phyloP scores from a whole-genome alignment of 352 stramenopile species.

The Stramenopiles sp. region DNA sequence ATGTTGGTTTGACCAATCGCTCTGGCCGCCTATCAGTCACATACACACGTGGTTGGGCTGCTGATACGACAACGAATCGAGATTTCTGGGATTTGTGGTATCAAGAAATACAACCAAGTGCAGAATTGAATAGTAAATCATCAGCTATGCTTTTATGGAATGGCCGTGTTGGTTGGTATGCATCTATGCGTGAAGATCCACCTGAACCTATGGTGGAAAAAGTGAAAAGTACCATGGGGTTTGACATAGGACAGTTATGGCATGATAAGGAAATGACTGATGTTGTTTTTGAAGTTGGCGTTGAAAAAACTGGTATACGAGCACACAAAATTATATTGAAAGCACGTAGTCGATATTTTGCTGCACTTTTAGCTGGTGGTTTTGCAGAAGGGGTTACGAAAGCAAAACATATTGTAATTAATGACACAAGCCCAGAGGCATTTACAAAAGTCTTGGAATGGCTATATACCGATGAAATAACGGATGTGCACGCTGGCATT shows the following conservation, averaged over 20 bases:
- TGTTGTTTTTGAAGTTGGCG: not conserved
- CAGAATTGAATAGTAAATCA: not conserved
- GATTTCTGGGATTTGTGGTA: not conserved
- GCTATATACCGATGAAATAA: not conserved
- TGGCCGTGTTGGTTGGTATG: not conserved
- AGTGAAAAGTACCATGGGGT: not conserved
- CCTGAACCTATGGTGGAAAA: not conserved
- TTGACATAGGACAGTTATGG: not conserved
- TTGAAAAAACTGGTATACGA: not conserved
- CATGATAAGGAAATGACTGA: not conserved
- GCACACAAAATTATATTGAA: not conserved
- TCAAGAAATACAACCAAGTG: not conserved
- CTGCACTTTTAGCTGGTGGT: not conserved
- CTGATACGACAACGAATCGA: not conserved
- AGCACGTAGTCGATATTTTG: not conserved
- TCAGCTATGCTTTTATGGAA: not conserved
- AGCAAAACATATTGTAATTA: not conserved
- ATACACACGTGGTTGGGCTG: not conserved
- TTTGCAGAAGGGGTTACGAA: not conserved
- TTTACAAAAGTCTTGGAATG: not conserved
- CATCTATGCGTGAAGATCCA: not conserved
- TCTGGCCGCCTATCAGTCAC: not conserved
- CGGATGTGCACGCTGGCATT: not conserved
- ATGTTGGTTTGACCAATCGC: not conserved
- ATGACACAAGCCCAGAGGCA: not conserved